These are phyloP conservation scores for Dentipellis sp. DNA, from an alignment of 768 basidiomycete genomes.

Conservation along the genomic window DNA sequence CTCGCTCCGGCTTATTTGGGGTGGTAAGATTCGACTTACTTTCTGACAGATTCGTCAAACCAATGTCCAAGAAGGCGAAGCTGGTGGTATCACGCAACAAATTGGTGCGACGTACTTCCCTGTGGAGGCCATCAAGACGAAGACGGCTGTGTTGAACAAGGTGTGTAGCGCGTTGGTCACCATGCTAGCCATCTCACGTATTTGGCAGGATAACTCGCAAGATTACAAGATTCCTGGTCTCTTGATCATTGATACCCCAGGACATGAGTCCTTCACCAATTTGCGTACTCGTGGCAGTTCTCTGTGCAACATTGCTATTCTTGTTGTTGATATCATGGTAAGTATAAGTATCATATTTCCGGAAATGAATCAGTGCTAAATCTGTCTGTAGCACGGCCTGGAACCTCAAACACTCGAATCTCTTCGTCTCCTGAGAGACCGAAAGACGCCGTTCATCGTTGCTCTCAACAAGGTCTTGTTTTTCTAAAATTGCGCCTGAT, in stretches of 20 bases:
- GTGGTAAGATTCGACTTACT: not conserved
- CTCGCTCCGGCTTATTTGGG: conserved; percentile 11
- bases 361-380: not conserved
- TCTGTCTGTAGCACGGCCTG: conserved; percentile 75
- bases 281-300: conserved; percentile 92
- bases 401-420: conserved; percentile 99
- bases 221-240: conserved; percentile 98
- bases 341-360: no score
- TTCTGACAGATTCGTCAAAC: conserved; percentile 88
- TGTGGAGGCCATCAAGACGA: conserved; percentile 84
- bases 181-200: not conserved
- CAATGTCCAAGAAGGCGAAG: conserved; percentile 98
- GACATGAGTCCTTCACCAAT: conserved; percentile 99
- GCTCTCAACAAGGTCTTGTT: conserved; percentile 81
- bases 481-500: not conserved
- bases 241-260: conserved; percentile 94
- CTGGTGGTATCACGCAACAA: conserved; percentile 98
- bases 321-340: conserved; percentile 98
- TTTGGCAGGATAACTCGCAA: conserved; percentile 55
- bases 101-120: conserved; percentile 99
- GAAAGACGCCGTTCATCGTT: conserved; percentile 97
- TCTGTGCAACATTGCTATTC: conserved; percentile 96
- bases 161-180: conserved; percentile 25
- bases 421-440: conserved; percentile 79
- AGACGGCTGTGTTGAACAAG: conserved; percentile 90